phyloP scores from a whole-genome alignment of 768 basidiomycete genomes.

The Cytidiella melzeri region DNA sequence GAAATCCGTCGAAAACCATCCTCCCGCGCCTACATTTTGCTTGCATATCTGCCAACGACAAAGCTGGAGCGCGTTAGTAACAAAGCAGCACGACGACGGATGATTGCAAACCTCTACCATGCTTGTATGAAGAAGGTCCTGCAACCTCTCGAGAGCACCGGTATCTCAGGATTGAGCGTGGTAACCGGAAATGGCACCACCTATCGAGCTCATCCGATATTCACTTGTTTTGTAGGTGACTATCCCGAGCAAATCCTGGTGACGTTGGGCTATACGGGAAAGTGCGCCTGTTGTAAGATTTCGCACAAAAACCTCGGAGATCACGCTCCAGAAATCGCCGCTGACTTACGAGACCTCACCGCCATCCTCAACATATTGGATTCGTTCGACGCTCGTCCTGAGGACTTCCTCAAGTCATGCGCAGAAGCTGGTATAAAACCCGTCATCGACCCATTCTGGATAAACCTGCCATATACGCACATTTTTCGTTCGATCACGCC shows the following conservation, averaged over 20 bases:
- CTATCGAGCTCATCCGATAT: constrained; percentile 18
- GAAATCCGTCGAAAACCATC: constrained; percentile 22
- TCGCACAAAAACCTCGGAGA: constrained; percentile 9
- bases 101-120: constrained; percentile 21
- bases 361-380: constrained; percentile 8
- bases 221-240: constrained; percentile 17
- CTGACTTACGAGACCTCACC: constrained; percentile 1
- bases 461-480: constrained; percentile 18
- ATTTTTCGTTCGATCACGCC: constrained; percentile 22
- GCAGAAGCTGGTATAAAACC: constrained; percentile 16
- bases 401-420: constrained; percentile 11
- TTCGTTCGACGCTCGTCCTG: neutral
- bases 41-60: constrained; percentile 22
- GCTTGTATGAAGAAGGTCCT: constrained; percentile 14
- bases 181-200: constrained; percentile 17
- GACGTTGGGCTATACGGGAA: constrained; percentile 13
- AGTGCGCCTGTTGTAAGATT: constrained; percentile 18
- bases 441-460: constrained; percentile 20
- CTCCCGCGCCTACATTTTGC: constrained; percentile 18
- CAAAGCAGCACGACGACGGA: constrained; percentile 15
- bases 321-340: constrained; percentile 1
- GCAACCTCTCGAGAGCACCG: constrained; percentile 9
- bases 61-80: constrained; percentile 14
- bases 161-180: constrained; percentile 11
- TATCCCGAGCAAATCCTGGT: constrained; percentile 23